Percentiles rank a stretch among this genome's conserved stretches.
Evolutionary conservation across 805 yeast species (phyloP).

Genomic region (Nakazawaea peltata): DNA sequence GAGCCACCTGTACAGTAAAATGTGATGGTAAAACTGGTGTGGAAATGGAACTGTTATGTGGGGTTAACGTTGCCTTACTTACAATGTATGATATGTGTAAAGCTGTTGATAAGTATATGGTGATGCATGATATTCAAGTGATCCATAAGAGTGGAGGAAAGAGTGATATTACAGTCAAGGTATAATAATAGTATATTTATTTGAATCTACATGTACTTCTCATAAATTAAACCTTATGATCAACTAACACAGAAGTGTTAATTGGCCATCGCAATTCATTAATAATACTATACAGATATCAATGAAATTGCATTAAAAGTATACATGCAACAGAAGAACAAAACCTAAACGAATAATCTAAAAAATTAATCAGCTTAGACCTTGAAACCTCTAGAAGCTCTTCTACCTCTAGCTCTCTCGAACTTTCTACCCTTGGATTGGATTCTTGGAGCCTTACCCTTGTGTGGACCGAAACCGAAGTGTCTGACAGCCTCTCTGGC

Average conservation of each 20-base stretch:
- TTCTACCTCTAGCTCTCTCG: conserved; percentile 99
- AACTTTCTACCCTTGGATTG: conserved; percentile 97
- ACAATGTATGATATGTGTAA: conserved; percentile 55
- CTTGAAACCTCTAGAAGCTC: conserved; percentile 99
- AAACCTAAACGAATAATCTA: too few species aligned
- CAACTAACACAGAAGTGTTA: background rate
- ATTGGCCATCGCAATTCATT: too few species aligned
- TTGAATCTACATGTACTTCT: too few species aligned
- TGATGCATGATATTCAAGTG: conserved; percentile 28
- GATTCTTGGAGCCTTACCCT: conserved; percentile 98
- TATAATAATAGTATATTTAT: background rate
- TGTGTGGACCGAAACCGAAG: conserved; percentile 99
- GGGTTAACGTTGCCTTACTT: conserved; percentile 32
- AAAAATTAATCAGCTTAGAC: conserved; percentile 51
- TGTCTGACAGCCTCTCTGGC: conserved; percentile 99
- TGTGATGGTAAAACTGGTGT: conserved; percentile 48
- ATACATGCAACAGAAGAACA: too few species aligned
- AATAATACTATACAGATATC: too few species aligned
- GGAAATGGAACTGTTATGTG: conserved; percentile 49
- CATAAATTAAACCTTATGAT: background rate
- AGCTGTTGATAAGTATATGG: conserved; percentile 45
- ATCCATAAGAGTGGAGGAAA: conserved; percentile 36
- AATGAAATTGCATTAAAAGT: too few species aligned
- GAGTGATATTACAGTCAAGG: conserved; percentile 10
- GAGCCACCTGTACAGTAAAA: conserved; percentile 29